phyloP scores from a whole-genome alignment of 116 monocot genomes.

The Posidonia oceanica region DNA sequence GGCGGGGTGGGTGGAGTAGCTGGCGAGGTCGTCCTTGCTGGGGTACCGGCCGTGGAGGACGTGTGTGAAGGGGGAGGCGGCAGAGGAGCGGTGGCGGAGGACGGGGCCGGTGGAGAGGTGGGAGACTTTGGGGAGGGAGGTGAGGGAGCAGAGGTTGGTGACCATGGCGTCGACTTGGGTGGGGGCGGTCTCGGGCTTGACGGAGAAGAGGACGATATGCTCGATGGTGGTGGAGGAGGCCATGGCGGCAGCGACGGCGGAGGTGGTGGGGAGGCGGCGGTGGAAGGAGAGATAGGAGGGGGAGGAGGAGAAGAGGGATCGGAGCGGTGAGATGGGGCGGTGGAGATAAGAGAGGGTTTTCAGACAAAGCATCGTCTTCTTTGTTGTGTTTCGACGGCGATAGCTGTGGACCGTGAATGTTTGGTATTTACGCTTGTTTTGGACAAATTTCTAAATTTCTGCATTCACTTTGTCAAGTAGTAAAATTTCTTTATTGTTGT shows the following conservation, averaged over 20 bases:
- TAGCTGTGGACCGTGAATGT: too few relatives aligned
- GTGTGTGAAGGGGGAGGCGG: too few relatives aligned
- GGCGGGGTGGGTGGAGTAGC: slow-evolving; percentile 32
- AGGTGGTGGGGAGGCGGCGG: slow-evolving; percentile 4
- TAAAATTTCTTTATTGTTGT: too few relatives aligned
- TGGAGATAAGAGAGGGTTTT: slow-evolving; percentile 13
- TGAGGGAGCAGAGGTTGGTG: too few relatives aligned
- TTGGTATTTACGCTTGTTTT: too few relatives aligned
- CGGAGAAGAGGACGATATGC: slow-evolving; percentile 88
- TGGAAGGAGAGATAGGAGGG: slow-evolving; percentile 10
- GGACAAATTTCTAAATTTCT: too few relatives aligned
- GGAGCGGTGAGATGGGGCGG: slow-evolving; percentile 11
- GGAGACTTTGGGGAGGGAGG: too few relatives aligned
- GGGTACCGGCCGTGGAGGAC: too few relatives aligned
- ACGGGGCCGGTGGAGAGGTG: too few relatives aligned
- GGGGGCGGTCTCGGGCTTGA: slow-evolving; percentile 33
- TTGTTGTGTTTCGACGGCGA: neutral
- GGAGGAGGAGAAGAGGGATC: slow-evolving; percentile 8
- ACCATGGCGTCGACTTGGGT: slow-evolving; percentile 57
- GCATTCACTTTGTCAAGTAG: too few relatives aligned
- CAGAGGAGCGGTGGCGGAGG: too few relatives aligned
- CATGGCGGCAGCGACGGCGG: slow-evolving; percentile 8
- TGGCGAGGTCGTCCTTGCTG: too few relatives aligned
- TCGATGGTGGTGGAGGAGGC: slow-evolving; percentile 38
- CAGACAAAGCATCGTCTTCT: slow-evolving; percentile 20